phyloP scores from a whole-genome alignment of 352 stramenopile species.

The Aphanomyces euteiches region DNA sequence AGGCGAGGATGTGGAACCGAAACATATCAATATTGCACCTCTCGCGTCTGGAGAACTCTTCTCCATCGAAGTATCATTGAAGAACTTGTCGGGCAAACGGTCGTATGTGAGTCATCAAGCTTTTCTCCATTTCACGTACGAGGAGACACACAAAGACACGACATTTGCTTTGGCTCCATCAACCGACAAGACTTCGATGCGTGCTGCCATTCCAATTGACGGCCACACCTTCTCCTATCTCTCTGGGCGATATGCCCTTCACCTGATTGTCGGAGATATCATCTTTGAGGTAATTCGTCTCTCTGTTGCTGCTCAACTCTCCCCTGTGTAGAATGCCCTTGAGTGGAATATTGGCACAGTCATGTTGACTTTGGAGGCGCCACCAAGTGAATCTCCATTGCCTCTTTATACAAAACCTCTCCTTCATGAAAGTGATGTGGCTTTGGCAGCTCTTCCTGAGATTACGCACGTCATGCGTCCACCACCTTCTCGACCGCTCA shows the following conservation, averaged over 20 bases:
- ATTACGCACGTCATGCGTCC: constrained; percentile 85
- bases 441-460: constrained; percentile 76
- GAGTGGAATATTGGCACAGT: constrained; percentile 68
- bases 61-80: constrained; percentile 53
- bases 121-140: constrained; percentile 71
- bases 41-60: constrained; percentile 50
- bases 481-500: constrained; percentile 60
- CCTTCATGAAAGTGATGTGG: constrained; percentile 84
- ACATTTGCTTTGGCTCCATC: constrained; percentile 70
- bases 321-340: constrained; percentile 43
- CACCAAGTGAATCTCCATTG: constrained; percentile 54
- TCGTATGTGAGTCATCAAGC: constrained; percentile 65
- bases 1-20: constrained; percentile 44
- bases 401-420: constrained; percentile 84
- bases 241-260: constrained; percentile 58
- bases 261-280: constrained; percentile 72
- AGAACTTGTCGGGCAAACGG: constrained; percentile 53
- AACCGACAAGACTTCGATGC: constrained; percentile 37
- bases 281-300: constrained; percentile 50
- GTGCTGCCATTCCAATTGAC: constrained; percentile 55
- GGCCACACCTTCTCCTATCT: constrained; percentile 82
- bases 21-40: constrained; percentile 52
- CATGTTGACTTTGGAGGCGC: constrained; percentile 60
- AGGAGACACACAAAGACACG: constrained; percentile 49
- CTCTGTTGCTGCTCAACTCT: neutral